These are phyloP conservation scores for Teunomyces barrocoloradensis DNA, from an alignment of 805 yeast species.

Conservation along the genomic window DNA sequence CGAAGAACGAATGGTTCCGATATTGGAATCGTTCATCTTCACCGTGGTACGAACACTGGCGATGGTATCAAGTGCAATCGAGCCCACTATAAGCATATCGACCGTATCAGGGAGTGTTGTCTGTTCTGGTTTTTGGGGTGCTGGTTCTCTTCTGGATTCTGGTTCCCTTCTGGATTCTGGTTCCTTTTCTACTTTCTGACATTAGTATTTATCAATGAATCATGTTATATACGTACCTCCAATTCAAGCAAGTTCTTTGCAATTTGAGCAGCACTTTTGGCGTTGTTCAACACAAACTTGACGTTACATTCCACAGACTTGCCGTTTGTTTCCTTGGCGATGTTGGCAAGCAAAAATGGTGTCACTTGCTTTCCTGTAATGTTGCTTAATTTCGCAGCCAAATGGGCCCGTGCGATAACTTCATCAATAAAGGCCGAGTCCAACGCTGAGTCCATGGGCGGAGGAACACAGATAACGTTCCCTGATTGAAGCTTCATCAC, in stretches of 20 bases:
- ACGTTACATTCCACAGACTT: constrained; percentile 67
- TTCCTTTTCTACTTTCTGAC: background rate
- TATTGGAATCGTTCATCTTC: constrained; percentile 63
- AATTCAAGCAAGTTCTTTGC: constrained; percentile 50
- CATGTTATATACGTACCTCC: constrained; percentile 20
- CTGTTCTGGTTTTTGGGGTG: no score
- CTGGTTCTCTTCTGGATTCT: no score
- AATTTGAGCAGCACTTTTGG: constrained; percentile 62
- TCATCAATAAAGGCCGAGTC: constrained; percentile 48
- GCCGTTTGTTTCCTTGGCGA: constrained; percentile 70
- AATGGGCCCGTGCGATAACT: constrained; percentile 58
- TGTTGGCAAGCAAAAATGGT: constrained; percentile 67
- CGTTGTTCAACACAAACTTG: constrained; percentile 76
- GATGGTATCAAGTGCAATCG: constrained; percentile 72
- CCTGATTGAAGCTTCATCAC: constrained; percentile 61
- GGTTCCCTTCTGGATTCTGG: no score
- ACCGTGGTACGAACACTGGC: constrained; percentile 39
- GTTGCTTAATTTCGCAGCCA: constrained; percentile 50
- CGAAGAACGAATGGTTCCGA: constrained; percentile 54
- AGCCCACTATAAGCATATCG: constrained; percentile 58
- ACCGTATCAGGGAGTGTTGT: constrained; percentile 7
- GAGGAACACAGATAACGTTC: constrained; percentile 76
- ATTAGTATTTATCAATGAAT: constrained; percentile 2
- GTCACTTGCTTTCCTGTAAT: constrained; percentile 74
- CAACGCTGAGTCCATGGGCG: constrained; percentile 64